Evolutionary conservation across 1,284 basidiomycete genomes (phyloP).

Genomic region (Vanrija sp.): DNA sequence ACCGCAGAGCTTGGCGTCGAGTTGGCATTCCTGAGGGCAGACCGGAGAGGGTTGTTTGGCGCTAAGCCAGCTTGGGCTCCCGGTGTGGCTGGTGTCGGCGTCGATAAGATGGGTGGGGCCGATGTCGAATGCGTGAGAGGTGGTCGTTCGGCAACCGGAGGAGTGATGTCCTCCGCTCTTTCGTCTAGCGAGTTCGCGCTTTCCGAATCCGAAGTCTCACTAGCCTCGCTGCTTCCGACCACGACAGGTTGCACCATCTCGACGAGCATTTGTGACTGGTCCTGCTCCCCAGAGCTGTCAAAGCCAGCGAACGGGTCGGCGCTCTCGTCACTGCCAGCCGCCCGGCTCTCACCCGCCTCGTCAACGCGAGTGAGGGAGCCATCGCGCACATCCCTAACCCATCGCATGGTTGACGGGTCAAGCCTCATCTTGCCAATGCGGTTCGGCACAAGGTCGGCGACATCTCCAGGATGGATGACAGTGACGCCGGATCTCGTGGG

Average conservation of each 20-base stretch:
- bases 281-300: constrained; percentile 58
- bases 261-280: constrained; percentile 7
- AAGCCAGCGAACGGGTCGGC: constrained; percentile 83
- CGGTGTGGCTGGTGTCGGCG: constrained; percentile 19
- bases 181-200: background rate
- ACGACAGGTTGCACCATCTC: background rate
- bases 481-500: constrained; percentile 31
- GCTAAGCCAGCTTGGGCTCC: constrained; percentile 3
- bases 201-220: constrained; percentile 6
- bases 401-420: constrained; percentile 71
- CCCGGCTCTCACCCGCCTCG: constrained; percentile 33
- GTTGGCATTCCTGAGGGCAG: constrained; percentile 36
- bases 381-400: constrained; percentile 61
- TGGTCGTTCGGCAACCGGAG: constrained; percentile 17
- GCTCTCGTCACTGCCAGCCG: constrained; percentile 56
- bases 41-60: constrained; percentile 28
- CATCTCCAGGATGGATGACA: constrained; percentile 69
- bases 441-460: constrained; percentile 60
- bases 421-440: constrained; percentile 80
- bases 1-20: constrained; percentile 43
- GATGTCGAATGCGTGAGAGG: constrained; percentile 22
- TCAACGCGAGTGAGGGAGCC: constrained; percentile 35
- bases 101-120: constrained; percentile 30
- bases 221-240: background rate
- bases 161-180: constrained; percentile 1